A percentile compares a stretch with the other conserved stretches of the same genome.
phyloP scores from a whole-genome alignment of 495 filamentous ascomycete species.

The Tirmania nivea region DNA sequence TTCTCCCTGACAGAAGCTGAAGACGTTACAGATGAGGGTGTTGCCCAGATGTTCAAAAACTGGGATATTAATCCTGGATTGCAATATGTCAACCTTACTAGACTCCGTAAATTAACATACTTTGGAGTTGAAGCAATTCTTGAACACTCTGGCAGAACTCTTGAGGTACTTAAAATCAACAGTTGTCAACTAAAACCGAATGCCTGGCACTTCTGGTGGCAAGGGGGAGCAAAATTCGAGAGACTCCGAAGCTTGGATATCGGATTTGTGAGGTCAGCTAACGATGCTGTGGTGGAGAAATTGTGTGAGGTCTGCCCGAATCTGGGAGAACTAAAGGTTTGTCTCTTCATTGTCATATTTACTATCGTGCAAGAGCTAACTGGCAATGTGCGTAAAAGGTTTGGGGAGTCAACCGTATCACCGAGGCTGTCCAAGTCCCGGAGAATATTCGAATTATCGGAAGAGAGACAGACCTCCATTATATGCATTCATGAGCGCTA shows the following conservation, averaged over 20 bases:
- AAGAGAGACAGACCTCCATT: constrained; percentile 8
- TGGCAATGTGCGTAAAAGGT: constrained; percentile 6
- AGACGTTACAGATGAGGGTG: constrained; percentile 4
- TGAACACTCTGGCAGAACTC: constrained; percentile 6
- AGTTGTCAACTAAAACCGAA: constrained; percentile 8
- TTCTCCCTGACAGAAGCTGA: constrained; percentile 11
- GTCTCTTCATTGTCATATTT: background rate
- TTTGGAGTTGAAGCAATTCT: constrained; percentile 5
- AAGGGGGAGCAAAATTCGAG: background rate
- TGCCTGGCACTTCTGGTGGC: constrained; percentile 1
- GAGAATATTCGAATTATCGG: constrained; percentile 3
- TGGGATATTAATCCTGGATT: constrained; percentile 11
- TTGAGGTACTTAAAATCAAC: constrained; percentile 13
- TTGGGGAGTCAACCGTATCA: constrained; percentile 15
- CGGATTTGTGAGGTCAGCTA: constrained; percentile 11
- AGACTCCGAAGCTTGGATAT: constrained; percentile 9
- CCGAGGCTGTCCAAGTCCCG: constrained; percentile 5
- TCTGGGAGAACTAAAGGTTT: background rate
- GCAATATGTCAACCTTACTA: constrained; percentile 2
- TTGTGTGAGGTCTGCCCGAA: background rate
- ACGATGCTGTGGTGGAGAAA: constrained; percentile 11
- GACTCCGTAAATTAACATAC: constrained; percentile 6
- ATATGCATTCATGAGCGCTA: no score
- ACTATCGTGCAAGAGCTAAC: background rate
- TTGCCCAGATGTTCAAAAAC: constrained; percentile 8